A percentile compares a stretch with the other conserved stretches of the same genome.
phyloP scores from a whole-genome alignment of 345 rosid genomes.

The Pistacia integerrima region DNA sequence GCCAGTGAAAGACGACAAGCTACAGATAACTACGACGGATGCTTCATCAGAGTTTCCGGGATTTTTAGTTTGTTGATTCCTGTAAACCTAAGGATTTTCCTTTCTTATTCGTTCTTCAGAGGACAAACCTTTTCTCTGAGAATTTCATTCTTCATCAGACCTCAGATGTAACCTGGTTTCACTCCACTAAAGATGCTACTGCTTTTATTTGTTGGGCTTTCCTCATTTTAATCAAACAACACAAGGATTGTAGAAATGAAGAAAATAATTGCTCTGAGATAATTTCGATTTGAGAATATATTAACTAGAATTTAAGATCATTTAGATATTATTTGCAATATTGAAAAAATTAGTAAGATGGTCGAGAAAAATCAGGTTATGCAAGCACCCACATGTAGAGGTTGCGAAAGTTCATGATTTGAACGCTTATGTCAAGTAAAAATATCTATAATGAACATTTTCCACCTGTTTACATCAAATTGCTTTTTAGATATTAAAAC shows the following conservation, averaged over 20 bases:
- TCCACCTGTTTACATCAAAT: slow-evolving; percentile 19
- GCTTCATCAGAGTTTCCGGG: slow-evolving; percentile 8
- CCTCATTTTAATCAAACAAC: too few species aligned
- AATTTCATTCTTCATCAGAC: neutral
- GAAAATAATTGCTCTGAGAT: too few species aligned
- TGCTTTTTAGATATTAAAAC: slow-evolving; percentile 16
- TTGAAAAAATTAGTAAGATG: too few species aligned
- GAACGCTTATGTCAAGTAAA: neutral
- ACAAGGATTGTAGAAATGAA: too few species aligned
- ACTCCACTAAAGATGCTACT: neutral
- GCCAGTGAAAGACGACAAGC: slow-evolving; percentile 23
- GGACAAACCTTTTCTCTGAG: neutral
- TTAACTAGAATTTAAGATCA: too few species aligned
- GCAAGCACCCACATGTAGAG: too few species aligned
- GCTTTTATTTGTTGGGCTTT: too few species aligned
- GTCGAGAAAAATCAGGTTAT: neutral
- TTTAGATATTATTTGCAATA: too few species aligned
- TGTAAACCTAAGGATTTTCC: neutral
- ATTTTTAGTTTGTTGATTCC: slow-evolving; percentile 9
- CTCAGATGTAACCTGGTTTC: slow-evolving; percentile 12
- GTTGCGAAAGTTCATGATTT: neutral
- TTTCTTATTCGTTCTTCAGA: neutral
- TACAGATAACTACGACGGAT: slow-evolving; percentile 3
- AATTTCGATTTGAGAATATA: too few species aligned
- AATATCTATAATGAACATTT: slow-evolving; percentile 2